phyloP scores from a whole-genome alignment of 495 filamentous ascomycete species.

The Aspergillus bertholletiae region DNA sequence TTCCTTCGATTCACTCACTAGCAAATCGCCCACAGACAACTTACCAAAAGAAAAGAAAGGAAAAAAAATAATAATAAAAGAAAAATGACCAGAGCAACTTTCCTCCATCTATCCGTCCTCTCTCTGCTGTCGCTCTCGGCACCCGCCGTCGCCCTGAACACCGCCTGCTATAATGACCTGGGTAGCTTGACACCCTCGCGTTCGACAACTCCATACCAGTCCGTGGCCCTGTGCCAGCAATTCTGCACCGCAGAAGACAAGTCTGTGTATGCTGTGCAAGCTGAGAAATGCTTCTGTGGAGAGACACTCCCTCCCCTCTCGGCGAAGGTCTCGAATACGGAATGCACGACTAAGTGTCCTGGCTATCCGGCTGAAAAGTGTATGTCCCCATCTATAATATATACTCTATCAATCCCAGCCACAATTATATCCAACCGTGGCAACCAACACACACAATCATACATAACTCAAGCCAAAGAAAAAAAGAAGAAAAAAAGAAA shows the following conservation, averaged over 20 bases:
- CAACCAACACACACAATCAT: too few species aligned
- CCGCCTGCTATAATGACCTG: conserved; percentile 36
- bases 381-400: conserved; percentile 17
- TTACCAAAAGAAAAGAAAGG: not conserved
- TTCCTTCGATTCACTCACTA: too few species aligned
- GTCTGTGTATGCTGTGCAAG: conserved; percentile 30
- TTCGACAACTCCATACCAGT: conserved; percentile 27
- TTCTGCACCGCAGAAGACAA: conserved; percentile 24
- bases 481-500: too few species aligned
- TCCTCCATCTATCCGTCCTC: conserved; percentile 18
- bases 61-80: not conserved
- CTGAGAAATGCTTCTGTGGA: conserved; percentile 34
- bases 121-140: conserved; percentile 28
- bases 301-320: conserved; percentile 25
- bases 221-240: conserved; percentile 26
- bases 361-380: conserved; percentile 31
- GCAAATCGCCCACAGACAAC: too few species aligned
- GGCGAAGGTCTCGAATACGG: conserved; percentile 25
- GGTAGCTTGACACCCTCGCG: conserved; percentile 19
- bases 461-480: too few species aligned
- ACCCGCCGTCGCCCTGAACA: conserved; percentile 6
- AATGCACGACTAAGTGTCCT: conserved; percentile 30
- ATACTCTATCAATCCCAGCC: not conserved
- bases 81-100: conserved; percentile 3
- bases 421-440: too few species aligned